These are phyloP conservation scores for Pseudoneurospora amorphoporcata DNA, from an alignment of 495 filamentous ascomycete species.

Conservation along the genomic window DNA sequence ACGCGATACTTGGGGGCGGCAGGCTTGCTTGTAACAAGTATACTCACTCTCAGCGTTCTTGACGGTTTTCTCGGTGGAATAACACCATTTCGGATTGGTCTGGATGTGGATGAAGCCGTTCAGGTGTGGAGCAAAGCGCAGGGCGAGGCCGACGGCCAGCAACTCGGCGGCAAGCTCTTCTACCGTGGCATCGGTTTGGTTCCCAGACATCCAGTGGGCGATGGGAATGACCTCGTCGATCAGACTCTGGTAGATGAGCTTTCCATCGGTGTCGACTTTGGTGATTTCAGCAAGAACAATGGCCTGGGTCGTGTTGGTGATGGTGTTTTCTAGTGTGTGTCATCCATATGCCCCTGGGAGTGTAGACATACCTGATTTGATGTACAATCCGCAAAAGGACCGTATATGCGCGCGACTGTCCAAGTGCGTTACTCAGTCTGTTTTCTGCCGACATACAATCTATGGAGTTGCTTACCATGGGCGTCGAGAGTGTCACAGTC, in stretches of 20 bases:
- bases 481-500: constrained; percentile 54
- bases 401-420: constrained; percentile 43
- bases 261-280: constrained; percentile 22
- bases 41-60: constrained; percentile 44
- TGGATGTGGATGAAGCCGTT: constrained; percentile 49
- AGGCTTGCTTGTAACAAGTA: too few relatives aligned
- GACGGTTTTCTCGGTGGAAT: constrained; percentile 42
- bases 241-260: constrained; percentile 32
- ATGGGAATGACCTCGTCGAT: constrained; percentile 37
- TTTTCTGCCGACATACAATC: neutral
- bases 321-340: neutral
- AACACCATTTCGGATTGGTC: constrained; percentile 48
- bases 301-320: constrained; percentile 28
- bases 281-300: constrained; percentile 49
- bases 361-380: constrained; percentile 47
- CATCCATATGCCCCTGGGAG: neutral
- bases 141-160: constrained; percentile 43
- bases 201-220: constrained; percentile 24
- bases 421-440: neutral
- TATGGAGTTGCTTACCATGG: constrained; percentile 28
- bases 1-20: too few relatives aligned
- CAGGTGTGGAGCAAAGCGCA: constrained; percentile 38
- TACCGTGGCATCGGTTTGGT: constrained; percentile 30
- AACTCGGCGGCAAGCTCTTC: constrained; percentile 50
- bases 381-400: constrained; percentile 56